phyloP scores from a whole-genome alignment of 2,329 filamentous ascomycete species.

The Aspergillus aculeatinus region DNA sequence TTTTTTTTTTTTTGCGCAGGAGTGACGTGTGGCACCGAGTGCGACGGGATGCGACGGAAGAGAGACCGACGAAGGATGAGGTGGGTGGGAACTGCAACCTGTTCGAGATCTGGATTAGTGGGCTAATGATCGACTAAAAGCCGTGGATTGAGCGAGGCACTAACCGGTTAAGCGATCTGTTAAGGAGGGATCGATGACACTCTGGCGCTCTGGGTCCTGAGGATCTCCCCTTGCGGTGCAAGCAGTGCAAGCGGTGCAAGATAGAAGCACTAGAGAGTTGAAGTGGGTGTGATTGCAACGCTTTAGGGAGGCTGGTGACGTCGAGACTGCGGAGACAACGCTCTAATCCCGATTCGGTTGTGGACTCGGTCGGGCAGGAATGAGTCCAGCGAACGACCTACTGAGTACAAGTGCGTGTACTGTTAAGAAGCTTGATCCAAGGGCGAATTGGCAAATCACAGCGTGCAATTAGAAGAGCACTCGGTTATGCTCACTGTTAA shows the following conservation, averaged over 20 bases:
- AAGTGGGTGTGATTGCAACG: not conserved
- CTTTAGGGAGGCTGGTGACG: conserved; percentile 20
- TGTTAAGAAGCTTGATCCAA: conserved; percentile 8
- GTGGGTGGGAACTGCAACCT: conserved; percentile 20
- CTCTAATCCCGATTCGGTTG: conserved; percentile 18
- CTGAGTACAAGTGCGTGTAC: not conserved
- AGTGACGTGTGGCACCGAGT: conserved; percentile 31
- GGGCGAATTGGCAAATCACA: conserved; percentile 2
- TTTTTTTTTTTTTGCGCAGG: conserved; percentile 28
- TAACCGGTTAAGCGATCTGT: conserved; percentile 1
- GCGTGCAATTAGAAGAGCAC: not conserved
- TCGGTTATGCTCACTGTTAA: not conserved
- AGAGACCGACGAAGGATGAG: conserved; percentile 2
- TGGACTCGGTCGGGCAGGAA: conserved; percentile 5
- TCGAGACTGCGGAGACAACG: conserved; percentile 18
- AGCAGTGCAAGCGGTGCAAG: not conserved
- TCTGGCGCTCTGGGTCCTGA: not conserved
- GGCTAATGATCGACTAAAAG: not conserved
- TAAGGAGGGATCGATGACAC: conserved; percentile 10
- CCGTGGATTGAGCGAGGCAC: not conserved
- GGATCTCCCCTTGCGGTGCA: not conserved
- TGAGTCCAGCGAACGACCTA: not conserved
- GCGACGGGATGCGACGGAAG: conserved; percentile 31
- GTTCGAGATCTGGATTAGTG: not conserved
- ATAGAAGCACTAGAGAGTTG: not conserved